Evolutionary conservation across 2,329 filamentous ascomycete genomes (phyloP).

Genomic region (Aspergillus persii): DNA sequence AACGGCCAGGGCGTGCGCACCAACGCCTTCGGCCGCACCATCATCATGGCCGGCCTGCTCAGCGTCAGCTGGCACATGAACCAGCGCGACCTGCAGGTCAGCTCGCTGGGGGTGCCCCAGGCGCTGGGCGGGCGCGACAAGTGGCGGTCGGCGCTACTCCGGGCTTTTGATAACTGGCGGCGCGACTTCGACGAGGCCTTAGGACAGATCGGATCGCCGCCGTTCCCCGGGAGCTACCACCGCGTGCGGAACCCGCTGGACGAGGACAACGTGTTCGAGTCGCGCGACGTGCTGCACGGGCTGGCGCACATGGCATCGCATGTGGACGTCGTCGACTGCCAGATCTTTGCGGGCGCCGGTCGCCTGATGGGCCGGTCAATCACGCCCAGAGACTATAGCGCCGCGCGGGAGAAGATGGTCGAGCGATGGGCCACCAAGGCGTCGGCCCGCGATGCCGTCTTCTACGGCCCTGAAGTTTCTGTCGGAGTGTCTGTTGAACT

Average conservation of each 20-base stretch:
- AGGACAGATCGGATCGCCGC: conserved; percentile 45
- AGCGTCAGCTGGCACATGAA: conserved; percentile 98
- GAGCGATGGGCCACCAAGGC: conserved; percentile 87
- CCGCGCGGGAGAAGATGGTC: conserved; percentile 78
- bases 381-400: conserved; percentile 74
- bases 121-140: conserved; percentile 84
- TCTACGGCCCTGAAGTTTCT: conserved; percentile 91
- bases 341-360: conserved; percentile 88
- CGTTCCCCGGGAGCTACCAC: conserved; percentile 20
- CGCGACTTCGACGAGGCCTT: conserved; percentile 83
- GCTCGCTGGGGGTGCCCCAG: conserved; percentile 75
- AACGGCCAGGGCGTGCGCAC: conserved; percentile 83
- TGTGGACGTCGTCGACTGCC: conserved; percentile 94
- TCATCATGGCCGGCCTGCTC: conserved; percentile 88
- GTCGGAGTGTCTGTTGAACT: conserved; percentile 67
- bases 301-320: conserved; percentile 98
- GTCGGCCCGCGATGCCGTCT: conserved; percentile 84
- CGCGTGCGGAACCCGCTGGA: conserved; percentile 39
- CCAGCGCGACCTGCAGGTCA: conserved; percentile 89
- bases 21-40: conserved; percentile 88
- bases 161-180: conserved; percentile 93
- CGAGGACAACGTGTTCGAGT: conserved; percentile 78
- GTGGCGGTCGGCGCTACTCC: conserved; percentile 81
- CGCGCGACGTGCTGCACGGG: conserved; percentile 83
- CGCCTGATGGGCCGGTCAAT: conserved; percentile 83